Evolutionary conservation across 305 asterid genomes (phyloP).

Genomic region (Fraxinus floribunda): DNA sequence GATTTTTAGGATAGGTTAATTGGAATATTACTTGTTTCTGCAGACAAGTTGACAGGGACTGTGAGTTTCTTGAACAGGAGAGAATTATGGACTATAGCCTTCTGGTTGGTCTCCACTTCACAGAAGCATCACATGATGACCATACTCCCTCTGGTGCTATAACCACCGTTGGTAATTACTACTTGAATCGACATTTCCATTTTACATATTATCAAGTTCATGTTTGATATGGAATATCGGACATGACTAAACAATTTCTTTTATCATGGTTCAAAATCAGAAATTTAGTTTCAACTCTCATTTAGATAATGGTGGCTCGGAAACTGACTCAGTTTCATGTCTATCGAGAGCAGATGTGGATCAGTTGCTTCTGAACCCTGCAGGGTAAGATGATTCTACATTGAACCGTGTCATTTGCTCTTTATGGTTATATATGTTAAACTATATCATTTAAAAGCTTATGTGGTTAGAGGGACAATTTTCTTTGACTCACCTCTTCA

Average conservation of each 20-base stretch:
- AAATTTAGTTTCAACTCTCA: background rate
- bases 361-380: constrained; percentile 61
- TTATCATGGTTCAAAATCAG: background rate
- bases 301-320: constrained; percentile 57
- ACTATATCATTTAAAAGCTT: background rate
- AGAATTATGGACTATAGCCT: constrained; percentile 95
- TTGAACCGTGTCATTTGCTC: background rate
- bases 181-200: background rate
- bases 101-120: constrained; percentile 81
- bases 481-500: background rate
- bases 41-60: constrained; percentile 91
- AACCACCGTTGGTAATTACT: constrained; percentile 55
- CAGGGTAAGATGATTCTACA: constrained; percentile 47
- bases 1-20: background rate
- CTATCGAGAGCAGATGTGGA: constrained; percentile 66
- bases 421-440: background rate
- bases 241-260: background rate
- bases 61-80: constrained; percentile 88
- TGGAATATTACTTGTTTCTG: background rate
- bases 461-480: background rate
- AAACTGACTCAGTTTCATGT: constrained; percentile 50
- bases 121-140: constrained; percentile 49
- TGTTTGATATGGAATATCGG: background rate
- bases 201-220: background rate
- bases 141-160: constrained; percentile 45